Percentiles rank a stretch among this genome's conserved stretches.
phyloP scores from a whole-genome alignment of 2,329 filamentous ascomycete genomes.

The Thermothelomyces thermophilus region DNA sequence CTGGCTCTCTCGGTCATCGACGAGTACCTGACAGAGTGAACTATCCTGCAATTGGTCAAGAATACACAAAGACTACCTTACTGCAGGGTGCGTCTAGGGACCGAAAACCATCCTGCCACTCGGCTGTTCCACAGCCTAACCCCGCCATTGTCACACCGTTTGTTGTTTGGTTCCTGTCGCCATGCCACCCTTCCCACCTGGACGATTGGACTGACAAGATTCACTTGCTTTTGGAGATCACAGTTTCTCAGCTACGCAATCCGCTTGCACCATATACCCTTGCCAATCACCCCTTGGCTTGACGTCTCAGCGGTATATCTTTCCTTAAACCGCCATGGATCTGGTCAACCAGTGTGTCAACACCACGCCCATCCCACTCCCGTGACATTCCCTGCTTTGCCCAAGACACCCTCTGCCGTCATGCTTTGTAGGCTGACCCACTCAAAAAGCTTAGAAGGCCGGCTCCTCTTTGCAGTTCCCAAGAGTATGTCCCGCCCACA shows the following conservation, averaged over 20 bases:
- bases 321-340: slow-evolving; percentile 38
- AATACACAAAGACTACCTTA: not conserved
- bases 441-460: slow-evolving; percentile 69
- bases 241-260: slow-evolving; percentile 11
- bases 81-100: not conserved
- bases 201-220: slow-evolving; percentile 4
- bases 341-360: slow-evolving; percentile 46
- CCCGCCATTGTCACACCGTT: slow-evolving; percentile 7
- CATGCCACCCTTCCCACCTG: too few relatives aligned
- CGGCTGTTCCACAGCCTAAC: too few relatives aligned
- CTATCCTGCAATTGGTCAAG: not conserved
- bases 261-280: slow-evolving; percentile 18
- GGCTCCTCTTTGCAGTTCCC: slow-evolving; percentile 92
- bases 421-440: slow-evolving; percentile 19
- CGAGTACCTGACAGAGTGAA: too few relatives aligned
- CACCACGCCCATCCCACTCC: slow-evolving; percentile 9
- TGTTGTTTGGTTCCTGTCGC: too few relatives aligned
- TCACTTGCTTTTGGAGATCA: not conserved
- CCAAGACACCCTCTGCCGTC: not conserved
- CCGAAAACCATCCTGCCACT: not conserved
- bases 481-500: slow-evolving; percentile 66
- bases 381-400: not conserved
- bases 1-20: not conserved
- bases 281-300: slow-evolving; percentile 15
- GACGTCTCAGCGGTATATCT: not conserved